Percentiles rank a stretch among this genome's conserved stretches.
These are phyloP conservation scores for Auricularia heimuer DNA, from an alignment of 768 basidiomycete genomes.

Conservation along the genomic window DNA sequence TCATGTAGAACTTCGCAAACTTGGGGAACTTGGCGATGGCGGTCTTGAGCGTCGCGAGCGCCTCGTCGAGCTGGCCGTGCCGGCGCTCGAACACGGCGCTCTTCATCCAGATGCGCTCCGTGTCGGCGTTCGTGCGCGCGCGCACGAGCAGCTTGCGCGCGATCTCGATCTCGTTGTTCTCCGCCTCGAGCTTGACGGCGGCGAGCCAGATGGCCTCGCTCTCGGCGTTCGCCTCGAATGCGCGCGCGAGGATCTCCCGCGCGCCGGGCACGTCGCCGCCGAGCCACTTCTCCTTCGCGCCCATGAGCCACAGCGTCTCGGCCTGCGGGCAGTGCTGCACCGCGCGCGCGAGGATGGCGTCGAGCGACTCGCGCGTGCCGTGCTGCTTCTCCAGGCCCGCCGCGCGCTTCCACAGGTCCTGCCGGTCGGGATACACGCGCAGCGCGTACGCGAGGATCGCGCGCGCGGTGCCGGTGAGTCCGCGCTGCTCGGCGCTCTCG, in stretches of 20 bases:
- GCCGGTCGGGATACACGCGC: constrained; percentile 80
- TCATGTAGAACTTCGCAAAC: constrained; percentile 92
- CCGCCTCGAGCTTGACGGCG: constrained; percentile 92
- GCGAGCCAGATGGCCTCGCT: constrained; percentile 98
- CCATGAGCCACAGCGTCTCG: constrained; percentile 96
- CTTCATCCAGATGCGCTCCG: constrained; percentile 99
- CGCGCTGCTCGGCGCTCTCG: constrained; percentile 64
- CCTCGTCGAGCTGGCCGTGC: constrained; percentile 62
- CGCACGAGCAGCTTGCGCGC: constrained; percentile 81
- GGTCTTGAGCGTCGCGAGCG: constrained; percentile 61
- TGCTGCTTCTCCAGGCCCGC: constrained; percentile 90
- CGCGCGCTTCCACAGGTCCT: constrained; percentile 80
- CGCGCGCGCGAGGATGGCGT: constrained; percentile 71
- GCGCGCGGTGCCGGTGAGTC: constrained; percentile 71
- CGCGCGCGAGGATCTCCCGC: constrained; percentile 75
- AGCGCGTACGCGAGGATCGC: constrained; percentile 87
- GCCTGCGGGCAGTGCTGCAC: constrained; percentile 90
- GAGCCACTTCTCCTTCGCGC: constrained; percentile 95
- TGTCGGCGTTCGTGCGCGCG: constrained; percentile 84
- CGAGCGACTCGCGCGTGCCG: constrained; percentile 74
- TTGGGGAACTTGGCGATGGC: constrained; percentile 80
- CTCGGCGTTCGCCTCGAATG: constrained; percentile 92
- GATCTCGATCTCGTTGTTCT: constrained; percentile 83
- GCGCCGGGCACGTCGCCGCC: constrained; percentile 84
- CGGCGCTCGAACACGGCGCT: constrained; percentile 91